Evolutionary conservation across 2,329 filamentous ascomycete genomes (phyloP), one percentile per base, ranked within the genome.

Genomic region (Alternaria sp.): DNA sequence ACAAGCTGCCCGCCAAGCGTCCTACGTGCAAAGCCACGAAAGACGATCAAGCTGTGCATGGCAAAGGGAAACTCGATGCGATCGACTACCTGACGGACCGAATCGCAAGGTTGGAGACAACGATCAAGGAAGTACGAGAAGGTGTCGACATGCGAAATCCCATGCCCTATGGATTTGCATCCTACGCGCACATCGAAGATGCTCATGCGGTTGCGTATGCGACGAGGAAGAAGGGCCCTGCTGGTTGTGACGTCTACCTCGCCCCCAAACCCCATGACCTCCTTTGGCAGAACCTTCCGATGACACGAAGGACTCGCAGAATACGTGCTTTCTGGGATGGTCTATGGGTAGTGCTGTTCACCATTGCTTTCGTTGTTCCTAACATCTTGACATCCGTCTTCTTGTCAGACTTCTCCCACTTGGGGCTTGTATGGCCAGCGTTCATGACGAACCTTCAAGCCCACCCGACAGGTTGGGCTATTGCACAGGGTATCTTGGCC

Each of bases 321-420:
- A 90, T 89, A 79, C 90, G 90, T 69, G 85, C 89, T 44, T 86
- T 94, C 67, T 85, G 92, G 73, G 96, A 95, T 79, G 91, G 91
- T 57, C 78, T 97, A 54, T 97, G 94, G 92, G 89, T 97, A 45
- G 81, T 86, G 4, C 70, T 94, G 0, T 81, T 99, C 63, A 98
- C 94, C 0, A 66, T 97, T 3, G 76, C 94, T 14, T 98, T 93
- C 91, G 89, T 97, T 64, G 91, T 87, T 3, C 93, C 94, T 67
- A 99, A 98, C 84, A 91, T 94, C 53, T 85, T 97, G 78, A 97
- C 97, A 65, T 92, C 94, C 60, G 90, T 98, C 54, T 98, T 99
- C 78, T 81, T 99, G 25, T 90, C 95, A 74, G 94, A 97, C 78
- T 82, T 99, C 75, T 82, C 83, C 43, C 95, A 97, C 71, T 80